Evolutionary conservation across 352 stramenopile species (phyloP).

Genomic region (Globisporangium viniferum): DNA sequence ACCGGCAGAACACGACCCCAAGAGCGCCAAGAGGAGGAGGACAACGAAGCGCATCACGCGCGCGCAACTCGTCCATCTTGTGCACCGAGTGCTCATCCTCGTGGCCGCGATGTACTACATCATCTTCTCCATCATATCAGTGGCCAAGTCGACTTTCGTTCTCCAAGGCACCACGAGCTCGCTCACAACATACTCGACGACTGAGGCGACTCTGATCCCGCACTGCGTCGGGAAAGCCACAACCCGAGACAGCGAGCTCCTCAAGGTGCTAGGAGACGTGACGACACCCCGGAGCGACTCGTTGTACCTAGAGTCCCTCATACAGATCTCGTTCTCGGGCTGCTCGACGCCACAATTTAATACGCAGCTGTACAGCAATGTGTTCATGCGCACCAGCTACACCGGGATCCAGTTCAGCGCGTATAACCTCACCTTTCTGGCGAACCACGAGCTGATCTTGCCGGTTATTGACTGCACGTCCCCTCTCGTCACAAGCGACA

Average conservation of each 20-base stretch:
- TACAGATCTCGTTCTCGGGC: conserved; percentile 17
- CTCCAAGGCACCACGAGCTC: not conserved
- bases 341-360: conserved; percentile 20
- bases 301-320: conserved; percentile 19
- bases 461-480: conserved; percentile 17
- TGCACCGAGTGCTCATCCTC: not conserved
- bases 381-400: conserved; percentile 18
- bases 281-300: conserved; percentile 27
- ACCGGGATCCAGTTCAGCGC: not conserved
- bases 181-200: not conserved
- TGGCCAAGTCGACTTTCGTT: not conserved
- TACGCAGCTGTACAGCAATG: conserved; percentile 25
- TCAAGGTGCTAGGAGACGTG: conserved; percentile 24
- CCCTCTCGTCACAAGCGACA: not conserved
- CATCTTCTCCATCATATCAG: not conserved
- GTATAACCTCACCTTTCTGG: conserved; percentile 23
- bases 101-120: conserved; percentile 3
- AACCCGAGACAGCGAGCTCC: conserved; percentile 30
- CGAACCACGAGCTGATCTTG: conserved; percentile 1
- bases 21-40: too few species aligned
- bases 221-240: conserved; percentile 20
- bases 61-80: not conserved
- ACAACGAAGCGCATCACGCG: not conserved
- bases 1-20: too few species aligned
- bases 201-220: conserved; percentile 20